Percentiles rank a stretch among this genome's conserved stretches.
Evolutionary conservation across 345 rosid species (phyloP).

Genomic region (Pugionium dolabratum): DNA sequence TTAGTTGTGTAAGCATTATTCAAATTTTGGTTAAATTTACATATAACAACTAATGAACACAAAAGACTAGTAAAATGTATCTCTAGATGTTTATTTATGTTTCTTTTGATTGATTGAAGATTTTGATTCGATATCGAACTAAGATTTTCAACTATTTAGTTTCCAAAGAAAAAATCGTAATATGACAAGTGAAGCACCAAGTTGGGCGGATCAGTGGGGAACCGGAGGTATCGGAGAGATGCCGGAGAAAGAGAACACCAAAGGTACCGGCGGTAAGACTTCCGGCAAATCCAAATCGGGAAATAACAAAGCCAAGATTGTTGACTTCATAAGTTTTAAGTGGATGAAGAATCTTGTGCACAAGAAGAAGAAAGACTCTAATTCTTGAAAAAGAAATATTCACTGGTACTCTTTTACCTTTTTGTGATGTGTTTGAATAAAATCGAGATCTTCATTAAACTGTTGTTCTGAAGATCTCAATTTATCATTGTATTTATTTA

Average conservation of each 20-base stretch:
- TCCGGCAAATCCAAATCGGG: conserved; percentile 43
- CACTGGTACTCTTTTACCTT: conserved; percentile 50
- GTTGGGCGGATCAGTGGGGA: conserved; percentile 99
- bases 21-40: not conserved
- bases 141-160: not conserved
- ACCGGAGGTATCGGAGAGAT: conserved; percentile 67
- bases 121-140: not conserved
- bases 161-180: not conserved
- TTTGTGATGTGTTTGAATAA: not conserved
- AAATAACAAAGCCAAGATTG: conserved; percentile 45
- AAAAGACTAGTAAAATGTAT: not conserved
- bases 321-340: conserved; percentile 50
- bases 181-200: conserved; percentile 78
- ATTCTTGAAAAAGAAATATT: conserved; percentile 18
- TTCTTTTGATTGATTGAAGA: conserved; percentile 1
- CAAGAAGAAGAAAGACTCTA: conserved; percentile 42
- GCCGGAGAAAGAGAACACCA: conserved; percentile 47
- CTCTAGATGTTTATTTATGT: conserved; percentile 7
- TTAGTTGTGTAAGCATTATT: not conserved
- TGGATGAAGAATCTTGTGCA: conserved; percentile 62
- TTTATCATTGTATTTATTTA: conserved; percentile 19
- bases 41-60: not conserved
- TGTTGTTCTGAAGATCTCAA: conserved; percentile 13
- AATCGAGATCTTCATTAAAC: not conserved
- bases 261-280: conserved; percentile 45